Evolutionary conservation across 768 basidiomycete genomes (phyloP).

Genomic region (Crepidotus variabilis): DNA sequence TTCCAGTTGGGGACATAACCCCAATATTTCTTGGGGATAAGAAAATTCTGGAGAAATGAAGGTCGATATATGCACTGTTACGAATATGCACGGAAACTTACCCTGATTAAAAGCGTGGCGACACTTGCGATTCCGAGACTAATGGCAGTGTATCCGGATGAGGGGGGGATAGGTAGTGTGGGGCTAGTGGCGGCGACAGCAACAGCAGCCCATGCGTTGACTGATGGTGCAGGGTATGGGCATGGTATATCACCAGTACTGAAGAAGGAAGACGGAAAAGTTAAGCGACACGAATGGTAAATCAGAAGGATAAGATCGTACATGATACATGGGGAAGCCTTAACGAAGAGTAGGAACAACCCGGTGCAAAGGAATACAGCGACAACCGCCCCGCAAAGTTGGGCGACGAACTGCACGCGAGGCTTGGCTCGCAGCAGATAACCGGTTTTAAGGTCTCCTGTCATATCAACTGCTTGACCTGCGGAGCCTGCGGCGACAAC

Average conservation of each 20-base stretch:
- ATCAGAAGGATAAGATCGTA: constrained; percentile 16
- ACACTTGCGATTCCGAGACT: constrained; percentile 43
- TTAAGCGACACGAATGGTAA: not conserved
- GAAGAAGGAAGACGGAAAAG: not conserved
- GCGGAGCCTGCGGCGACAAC: constrained; percentile 52
- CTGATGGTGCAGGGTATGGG: constrained; percentile 54
- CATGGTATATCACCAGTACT: constrained; percentile 28
- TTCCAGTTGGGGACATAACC: constrained; percentile 54
- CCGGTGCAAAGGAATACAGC: constrained; percentile 58
- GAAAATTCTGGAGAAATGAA: constrained; percentile 26
- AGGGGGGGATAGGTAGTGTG: constrained; percentile 48
- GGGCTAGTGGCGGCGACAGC: constrained; percentile 47
- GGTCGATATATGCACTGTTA: not conserved
- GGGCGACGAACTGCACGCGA: constrained; percentile 58
- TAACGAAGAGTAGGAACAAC: constrained; percentile 59
- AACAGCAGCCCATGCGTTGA: constrained; percentile 55
- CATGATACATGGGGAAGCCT: constrained; percentile 59
- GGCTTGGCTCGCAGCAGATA: constrained; percentile 65
- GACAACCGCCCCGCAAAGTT: constrained; percentile 54
- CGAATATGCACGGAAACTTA: constrained; percentile 5
- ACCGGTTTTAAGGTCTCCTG: constrained; percentile 66
- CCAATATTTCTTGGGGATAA: constrained; percentile 47
- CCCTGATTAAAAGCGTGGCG: constrained; percentile 40
- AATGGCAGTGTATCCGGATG: constrained; percentile 58
- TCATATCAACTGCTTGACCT: constrained; percentile 61